phyloP scores from a whole-genome alignment of 2,329 filamentous ascomycete genomes.

The Escovopsis sp. region DNA sequence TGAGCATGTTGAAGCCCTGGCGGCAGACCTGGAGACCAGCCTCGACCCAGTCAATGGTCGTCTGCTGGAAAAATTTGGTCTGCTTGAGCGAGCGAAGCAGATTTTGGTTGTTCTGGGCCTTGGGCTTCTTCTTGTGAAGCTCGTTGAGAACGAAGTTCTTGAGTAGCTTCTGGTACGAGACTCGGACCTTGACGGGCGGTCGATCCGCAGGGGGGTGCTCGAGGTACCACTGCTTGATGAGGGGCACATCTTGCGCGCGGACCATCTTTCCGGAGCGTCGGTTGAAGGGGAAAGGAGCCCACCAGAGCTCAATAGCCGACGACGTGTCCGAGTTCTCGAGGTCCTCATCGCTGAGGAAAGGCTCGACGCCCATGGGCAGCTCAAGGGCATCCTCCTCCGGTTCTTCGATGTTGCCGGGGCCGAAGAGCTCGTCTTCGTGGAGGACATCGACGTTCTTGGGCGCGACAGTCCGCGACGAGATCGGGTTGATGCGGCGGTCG shows the following conservation, averaged over 20 bases:
- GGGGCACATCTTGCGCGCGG: conserved; percentile 85
- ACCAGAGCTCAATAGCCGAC: conserved; percentile 88
- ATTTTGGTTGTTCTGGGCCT: conserved; percentile 90
- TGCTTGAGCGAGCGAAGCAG: conserved; percentile 78
- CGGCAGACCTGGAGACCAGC: conserved; percentile 95
- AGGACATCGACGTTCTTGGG: conserved; percentile 86
- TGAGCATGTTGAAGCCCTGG: conserved; percentile 98
- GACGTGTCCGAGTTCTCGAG: conserved; percentile 80
- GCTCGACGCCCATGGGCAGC: conserved; percentile 63
- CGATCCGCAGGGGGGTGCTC: conserved; percentile 77
- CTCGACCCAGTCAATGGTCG: conserved; percentile 98
- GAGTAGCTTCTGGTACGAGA: conserved; percentile 94
- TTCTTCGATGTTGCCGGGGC: conserved; percentile 56
- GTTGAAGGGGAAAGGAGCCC: conserved; percentile 94
- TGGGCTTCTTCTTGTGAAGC: conserved; percentile 87
- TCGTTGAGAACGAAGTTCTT: conserved; percentile 96
- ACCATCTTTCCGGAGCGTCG: conserved; percentile 91
- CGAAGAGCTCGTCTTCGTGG: conserved; percentile 90
- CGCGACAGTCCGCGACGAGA: conserved; percentile 84
- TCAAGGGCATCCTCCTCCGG: conserved; percentile 71
- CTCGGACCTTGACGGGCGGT: conserved; percentile 90
- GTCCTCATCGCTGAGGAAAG: conserved; percentile 81
- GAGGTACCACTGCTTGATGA: conserved; percentile 97
- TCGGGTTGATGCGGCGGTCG: conserved; percentile 93
- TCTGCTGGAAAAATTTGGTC: conserved; percentile 99